These are phyloP conservation scores for Globomyces pollinis-pini DNA, from an alignment of 192 early-diverging fungal genomes.

Conservation along the genomic window DNA sequence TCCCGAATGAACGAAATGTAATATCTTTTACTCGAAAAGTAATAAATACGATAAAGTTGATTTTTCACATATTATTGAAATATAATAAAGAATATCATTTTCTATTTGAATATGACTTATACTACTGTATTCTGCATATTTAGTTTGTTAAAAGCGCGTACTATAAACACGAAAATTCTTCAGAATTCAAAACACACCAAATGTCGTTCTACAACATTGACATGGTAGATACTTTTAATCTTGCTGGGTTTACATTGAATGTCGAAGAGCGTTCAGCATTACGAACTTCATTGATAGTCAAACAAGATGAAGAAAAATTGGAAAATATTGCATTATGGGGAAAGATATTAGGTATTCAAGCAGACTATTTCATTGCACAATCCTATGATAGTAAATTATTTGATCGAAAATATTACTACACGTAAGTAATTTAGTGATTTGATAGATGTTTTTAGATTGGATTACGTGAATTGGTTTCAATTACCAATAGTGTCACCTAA, in stretches of 20 bases:
- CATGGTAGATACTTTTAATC: slow-evolving; percentile 28
- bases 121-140: no score
- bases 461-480: slow-evolving; percentile 46
- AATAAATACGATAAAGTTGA: no score
- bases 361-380: slow-evolving; percentile 49
- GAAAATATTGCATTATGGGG: slow-evolving; percentile 44
- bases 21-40: no score
- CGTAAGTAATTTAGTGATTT: slow-evolving; percentile 14
- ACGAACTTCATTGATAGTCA: slow-evolving; percentile 32
- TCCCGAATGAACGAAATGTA: no score
- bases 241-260: slow-evolving; percentile 48
- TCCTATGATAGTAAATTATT: slow-evolving; percentile 27
- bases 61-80: no score
- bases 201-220: slow-evolving; percentile 35
- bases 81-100: no score
- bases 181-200: no score
- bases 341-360: slow-evolving; percentile 43
- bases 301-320: slow-evolving; percentile 46
- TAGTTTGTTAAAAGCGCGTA: no score
- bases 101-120: no score
- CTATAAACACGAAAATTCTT: no score
- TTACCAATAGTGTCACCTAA: slow-evolving; percentile 37
- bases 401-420: slow-evolving; percentile 47
- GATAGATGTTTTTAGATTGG: slow-evolving; percentile 37
- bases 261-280: slow-evolving; percentile 42